Base-by-base conservation (phyloP, 2,329 filamentous ascomycete genomes). In the Cucurbitaria berberidis region DNA sequence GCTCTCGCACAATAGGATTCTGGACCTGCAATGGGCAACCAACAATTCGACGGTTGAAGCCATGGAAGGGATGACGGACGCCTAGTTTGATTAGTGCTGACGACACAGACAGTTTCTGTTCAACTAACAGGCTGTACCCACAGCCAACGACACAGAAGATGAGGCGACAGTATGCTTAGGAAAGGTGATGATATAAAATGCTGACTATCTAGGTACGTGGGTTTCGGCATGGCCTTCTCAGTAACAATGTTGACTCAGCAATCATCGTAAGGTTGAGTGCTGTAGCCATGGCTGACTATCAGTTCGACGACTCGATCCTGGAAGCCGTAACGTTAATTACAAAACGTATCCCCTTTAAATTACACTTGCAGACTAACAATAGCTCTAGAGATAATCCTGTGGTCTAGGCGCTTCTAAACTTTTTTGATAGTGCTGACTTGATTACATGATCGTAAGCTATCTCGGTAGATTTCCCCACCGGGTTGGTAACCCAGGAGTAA, bases 61-160 rank as follows among this genome's bases (percentile, higher is more conserved):
- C n/a, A 19, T 26, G 22, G 4, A 21, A 21, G 5, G 38, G 45
- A 48, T 48, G 45, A 48, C 5, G 38, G 27, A 22, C 26, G 38
- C 45, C 36, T 48, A 39, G 19, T 16, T 40, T 8, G 11, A 8
- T 32, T 48, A 48, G 45, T 42, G 45, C 45, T 48, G 32, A 48
- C 41, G 24, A 30, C 35, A 35, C 35, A 48, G 38, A 11, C 13
- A 8, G 38, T 24, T 15, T 8, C 16, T 15, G 10, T 11, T n/a
- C 24, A 22, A 30, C n/a, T n/a, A n/a, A n/a, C n/a, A n/a, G n/a
- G n/a, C n/a, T n/a, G n/a, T n/a, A 34, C 13, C 16, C 26, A 34
- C 15, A 48, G 6, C 15, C 13, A 24, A 18, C 21, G 15, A 24
- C 16, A 26, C 27, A 22, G 30, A 9, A 10, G 24, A 22, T 21